Base-by-base conservation (phyloP, 129 eudicot species). In the Calendula officinalis region DNA sequence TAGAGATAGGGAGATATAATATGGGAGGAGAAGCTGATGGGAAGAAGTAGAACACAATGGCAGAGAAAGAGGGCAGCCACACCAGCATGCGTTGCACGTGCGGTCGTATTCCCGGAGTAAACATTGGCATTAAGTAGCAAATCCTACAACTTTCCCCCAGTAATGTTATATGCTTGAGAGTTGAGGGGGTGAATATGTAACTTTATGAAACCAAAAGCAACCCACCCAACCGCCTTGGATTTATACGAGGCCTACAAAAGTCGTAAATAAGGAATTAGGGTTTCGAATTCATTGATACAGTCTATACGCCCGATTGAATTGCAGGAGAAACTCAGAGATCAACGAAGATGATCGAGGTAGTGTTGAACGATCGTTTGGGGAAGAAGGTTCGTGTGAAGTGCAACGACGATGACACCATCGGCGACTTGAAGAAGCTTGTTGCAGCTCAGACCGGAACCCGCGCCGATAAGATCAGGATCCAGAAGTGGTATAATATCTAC, bases 361-460 rank as follows among this genome's bases (percentile, higher is more conserved):
- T 90, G 80, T 66, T 84, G 85, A 90, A 90, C 87, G 97, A 90
- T 58, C 85, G 95, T 11, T 60, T 90, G 62, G 97, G 97, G 70
- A 90, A 90, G 95, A 90, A 90, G 86, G 92, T 90, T 2, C 68
- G 89, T 3, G 97, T 90, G 63, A 90, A 90, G 85, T 90, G 92
- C 76, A 90, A 90, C 95, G 91, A 79, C 10, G 95, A 90, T 39
- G 92, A 90, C 69, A 90, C 95, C 30, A 90, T 90, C 65, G 95
- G 92, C 3, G 97, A 86, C 70, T 60, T 90, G 38, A 90, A 90
- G 85, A 90, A 90, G 87, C 92, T 90, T 6, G 97, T 90, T 3
- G 95, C 95, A 33, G 95, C 97, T 2, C 95, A 86, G 46, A 86
- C 97, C 1, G 95, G 97, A 2, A 86, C 97, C 7, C 86, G 95